Percentiles rank a stretch among this genome's conserved stretches.
Conservation (phyloP, 1,139 yeast species). For the Yamadazyma membranifaciens region DNA sequence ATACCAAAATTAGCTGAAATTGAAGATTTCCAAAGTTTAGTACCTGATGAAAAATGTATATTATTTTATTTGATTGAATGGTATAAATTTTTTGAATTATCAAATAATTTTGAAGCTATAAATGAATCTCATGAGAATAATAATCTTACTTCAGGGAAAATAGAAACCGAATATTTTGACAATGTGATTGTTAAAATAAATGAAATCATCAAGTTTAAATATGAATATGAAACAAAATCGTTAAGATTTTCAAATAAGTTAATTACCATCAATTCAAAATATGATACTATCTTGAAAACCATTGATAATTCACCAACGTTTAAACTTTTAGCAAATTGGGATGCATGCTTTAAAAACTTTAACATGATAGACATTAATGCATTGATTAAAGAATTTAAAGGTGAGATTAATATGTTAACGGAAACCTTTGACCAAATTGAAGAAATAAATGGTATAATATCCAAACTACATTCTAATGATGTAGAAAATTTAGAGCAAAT, state of each 20-base stretch:
- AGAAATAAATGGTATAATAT: conserved; percentile 8
- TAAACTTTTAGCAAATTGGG: conserved; percentile 10
- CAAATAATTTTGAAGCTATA: conserved; percentile 1
- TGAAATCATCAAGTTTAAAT: conserved; percentile 24
- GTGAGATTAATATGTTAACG: conserved; percentile 5
- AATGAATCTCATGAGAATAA: background rate
- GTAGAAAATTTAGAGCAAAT: conserved; percentile 17
- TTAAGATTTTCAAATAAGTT: conserved; percentile 28
- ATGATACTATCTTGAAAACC: conserved; percentile 8
- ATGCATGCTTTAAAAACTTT: conserved; percentile 2
- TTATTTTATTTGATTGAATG: conserved; percentile 65
- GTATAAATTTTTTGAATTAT: conserved; percentile 51
- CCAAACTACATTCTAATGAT: conserved; percentile 21
- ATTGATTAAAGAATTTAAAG: conserved; percentile 9
- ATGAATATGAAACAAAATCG: conserved; percentile 32
- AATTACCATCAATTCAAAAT: conserved; percentile 14
- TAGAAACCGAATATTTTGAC: conserved; percentile 14
- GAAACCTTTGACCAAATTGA: conserved; percentile 10
- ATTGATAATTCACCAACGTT: conserved; percentile 6
- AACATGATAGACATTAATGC: conserved; percentile 8
- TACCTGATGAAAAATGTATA: conserved; percentile 67
- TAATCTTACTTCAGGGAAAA: background rate
- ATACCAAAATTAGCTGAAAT: conserved; percentile 59
- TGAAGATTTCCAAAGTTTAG: conserved; percentile 52
- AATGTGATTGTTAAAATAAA: conserved; percentile 21